These are phyloP conservation scores for Fraxinus anomala DNA, from an alignment of 257 asterid species.

Conservation along the genomic window DNA sequence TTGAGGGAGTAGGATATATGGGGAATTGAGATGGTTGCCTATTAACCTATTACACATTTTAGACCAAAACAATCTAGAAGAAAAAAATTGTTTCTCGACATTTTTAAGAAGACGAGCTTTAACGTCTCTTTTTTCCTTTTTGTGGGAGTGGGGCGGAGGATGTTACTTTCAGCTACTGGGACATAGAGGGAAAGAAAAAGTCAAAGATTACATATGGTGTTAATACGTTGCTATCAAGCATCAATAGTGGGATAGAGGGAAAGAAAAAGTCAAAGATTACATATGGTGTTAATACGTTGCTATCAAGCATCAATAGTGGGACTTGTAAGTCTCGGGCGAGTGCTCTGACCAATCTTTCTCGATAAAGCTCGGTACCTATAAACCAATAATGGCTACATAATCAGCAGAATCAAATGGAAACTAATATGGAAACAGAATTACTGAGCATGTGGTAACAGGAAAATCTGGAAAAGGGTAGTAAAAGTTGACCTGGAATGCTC, in stretches of 20 bases:
- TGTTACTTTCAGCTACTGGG: not conserved
- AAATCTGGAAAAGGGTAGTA: not conserved
- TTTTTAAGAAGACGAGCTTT: not conserved
- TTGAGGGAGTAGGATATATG: constrained; percentile 11
- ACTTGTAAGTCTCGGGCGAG: constrained; percentile 84
- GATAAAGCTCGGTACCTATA: constrained; percentile 91
- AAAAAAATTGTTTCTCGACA: not conserved
- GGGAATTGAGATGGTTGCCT: not conserved
- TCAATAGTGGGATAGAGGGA: not conserved
- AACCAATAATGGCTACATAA: constrained; percentile 27
- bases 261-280: no score
- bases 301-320: constrained; percentile 39
- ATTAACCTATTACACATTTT: not conserved
- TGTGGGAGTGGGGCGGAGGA: not conserved
- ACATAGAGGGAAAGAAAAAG: not conserved
- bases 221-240: no score
- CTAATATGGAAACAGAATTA: constrained; percentile 3
- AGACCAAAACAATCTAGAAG: constrained; percentile 12
- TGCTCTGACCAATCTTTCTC: constrained; percentile 95
- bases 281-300: no score
- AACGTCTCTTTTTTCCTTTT: not conserved
- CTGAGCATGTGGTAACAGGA: constrained; percentile 7
- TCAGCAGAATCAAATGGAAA: constrained; percentile 19
- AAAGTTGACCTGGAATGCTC: constrained; percentile 72
- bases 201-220: no score